Percentiles rank a stretch among this genome's conserved stretches.
phyloP scores from a whole-genome alignment of 2,329 filamentous ascomycete genomes.

The Colletotrichum viniferum region DNA sequence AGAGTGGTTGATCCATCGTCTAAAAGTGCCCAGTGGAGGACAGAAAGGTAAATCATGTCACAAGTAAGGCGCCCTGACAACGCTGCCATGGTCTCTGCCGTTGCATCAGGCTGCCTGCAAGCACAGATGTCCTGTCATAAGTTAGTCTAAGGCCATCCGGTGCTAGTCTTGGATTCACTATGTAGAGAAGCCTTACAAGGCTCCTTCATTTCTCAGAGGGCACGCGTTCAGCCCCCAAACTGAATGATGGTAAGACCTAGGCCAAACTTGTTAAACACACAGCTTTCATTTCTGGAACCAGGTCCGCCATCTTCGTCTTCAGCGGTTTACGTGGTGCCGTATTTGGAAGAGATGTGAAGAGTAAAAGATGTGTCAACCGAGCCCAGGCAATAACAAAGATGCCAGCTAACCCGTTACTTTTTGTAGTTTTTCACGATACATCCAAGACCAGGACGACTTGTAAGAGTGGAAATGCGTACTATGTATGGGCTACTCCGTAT shows the following conservation, averaged over 20 bases:
- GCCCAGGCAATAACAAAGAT: too few relatives aligned
- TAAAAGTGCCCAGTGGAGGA: too few relatives aligned
- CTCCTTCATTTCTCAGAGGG: not conserved
- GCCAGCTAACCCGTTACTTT: too few relatives aligned
- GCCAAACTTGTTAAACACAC: fast-evolving
- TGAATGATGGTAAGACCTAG: fast-evolving
- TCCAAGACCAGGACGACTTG: not conserved
- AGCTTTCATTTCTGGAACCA: fast-evolving
- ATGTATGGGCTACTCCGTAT: not conserved
- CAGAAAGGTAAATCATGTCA: too few relatives aligned
- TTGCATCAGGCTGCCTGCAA: not conserved
- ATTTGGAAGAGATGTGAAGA: not conserved
- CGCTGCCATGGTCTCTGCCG: not conserved
- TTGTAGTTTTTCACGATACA: too few relatives aligned
- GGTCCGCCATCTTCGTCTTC: fast-evolving
- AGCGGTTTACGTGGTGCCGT: not conserved
- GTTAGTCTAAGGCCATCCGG: fast-evolving
- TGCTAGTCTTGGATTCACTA: not conserved
- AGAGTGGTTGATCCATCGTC: too few relatives aligned
- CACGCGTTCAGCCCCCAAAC: not conserved
- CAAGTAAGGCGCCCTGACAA: not conserved
- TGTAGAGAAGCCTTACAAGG: fast-evolving
- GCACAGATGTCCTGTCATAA: not conserved
- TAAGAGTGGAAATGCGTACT: not conserved
- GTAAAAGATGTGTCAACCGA: not conserved